These are phyloP conservation scores for Hanseniaspora vineae DNA, from an alignment of 805 yeast species.

Conservation along the genomic window DNA sequence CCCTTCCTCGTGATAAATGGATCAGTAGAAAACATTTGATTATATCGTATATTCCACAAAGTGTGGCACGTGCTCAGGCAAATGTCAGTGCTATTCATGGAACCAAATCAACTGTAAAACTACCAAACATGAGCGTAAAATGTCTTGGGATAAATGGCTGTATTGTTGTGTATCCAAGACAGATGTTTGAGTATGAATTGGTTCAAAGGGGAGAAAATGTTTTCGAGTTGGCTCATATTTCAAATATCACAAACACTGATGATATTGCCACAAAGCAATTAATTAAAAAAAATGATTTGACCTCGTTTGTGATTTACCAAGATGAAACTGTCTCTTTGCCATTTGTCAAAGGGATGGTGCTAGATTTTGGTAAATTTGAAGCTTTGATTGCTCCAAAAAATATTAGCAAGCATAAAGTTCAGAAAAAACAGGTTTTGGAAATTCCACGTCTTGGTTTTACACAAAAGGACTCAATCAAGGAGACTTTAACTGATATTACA, in stretches of 20 bases:
- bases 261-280: conserved; percentile 9
- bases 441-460: too few species aligned
- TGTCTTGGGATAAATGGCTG: conserved; percentile 83
- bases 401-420: background rate
- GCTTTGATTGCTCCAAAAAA: conserved; percentile 36
- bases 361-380: conserved; percentile 45
- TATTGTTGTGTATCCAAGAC: conserved; percentile 47
- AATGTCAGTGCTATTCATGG: too few species aligned
- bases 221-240: conserved; percentile 14
- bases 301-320: conserved; percentile 31
- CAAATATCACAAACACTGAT: conserved; percentile 2
- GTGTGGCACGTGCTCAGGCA: too few species aligned
- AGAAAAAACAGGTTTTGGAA: background rate
- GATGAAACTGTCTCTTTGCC: conserved; percentile 59
- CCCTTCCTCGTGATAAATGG: conserved; percentile 19
- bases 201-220: conserved; percentile 7
- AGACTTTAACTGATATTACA: too few species aligned
- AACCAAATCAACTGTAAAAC: too few species aligned
- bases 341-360: conserved; percentile 40
- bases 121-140: conserved; percentile 35
- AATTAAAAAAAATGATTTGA: conserved; percentile 9
- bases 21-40: conserved; percentile 24
- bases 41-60: conserved; percentile 27
- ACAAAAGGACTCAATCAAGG: too few species aligned
- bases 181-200: conserved; percentile 8